Base-by-base conservation (phyloP, 1,139 yeast genomes). In the Meyerozyma sp. region DNA sequence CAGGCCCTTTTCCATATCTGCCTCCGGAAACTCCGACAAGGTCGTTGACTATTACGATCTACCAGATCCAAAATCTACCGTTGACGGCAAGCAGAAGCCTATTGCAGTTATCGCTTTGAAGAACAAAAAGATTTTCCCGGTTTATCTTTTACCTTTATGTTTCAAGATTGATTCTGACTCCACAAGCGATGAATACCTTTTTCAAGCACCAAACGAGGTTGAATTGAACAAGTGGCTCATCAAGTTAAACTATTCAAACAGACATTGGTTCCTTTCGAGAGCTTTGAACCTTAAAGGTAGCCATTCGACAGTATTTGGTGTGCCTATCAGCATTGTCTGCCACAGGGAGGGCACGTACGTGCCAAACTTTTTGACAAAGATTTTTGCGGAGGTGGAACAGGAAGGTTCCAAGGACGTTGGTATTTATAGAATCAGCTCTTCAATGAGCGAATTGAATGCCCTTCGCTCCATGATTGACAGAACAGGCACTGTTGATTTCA, bases 381-480 rank as follows among this genome's bases (percentile, higher is more conserved):
- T 93, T 27, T 73, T 90, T 52, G 72, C 72, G 39, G 95, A 84
- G 54, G 83, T 93, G 49, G 98, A 93, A 59, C 65, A 71, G 26
- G 80, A 91, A 44, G 97, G 98, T 0, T 62, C 93, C 32, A 88
- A 87, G 49, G 98, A 91, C 59, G 88, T 89, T 47, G 98, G 98
- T 20, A 71, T 93, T 18, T 93, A 93, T 62, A 81, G 98, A 61
- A 87, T 91, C 49, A 88, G 96, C 47, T 94, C 97, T 0, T 88
- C 97, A 0, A 68, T 89, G 39, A 86, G 88, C 40, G 88, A 89
- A 43, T 81, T 93, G 49, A 80, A 77, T 47, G 75, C 80, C 23
- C 72, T 90, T 48, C 88, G 84, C 59, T 68, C 73, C 9, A 82
- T 82, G 34, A 87, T 93, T 59, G 96, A 93, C 62, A 77, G 75